These are phyloP conservation scores for Colletotrichum scovillei DNA, from an alignment of 2,329 filamentous ascomycete species.

Conservation along the genomic window DNA sequence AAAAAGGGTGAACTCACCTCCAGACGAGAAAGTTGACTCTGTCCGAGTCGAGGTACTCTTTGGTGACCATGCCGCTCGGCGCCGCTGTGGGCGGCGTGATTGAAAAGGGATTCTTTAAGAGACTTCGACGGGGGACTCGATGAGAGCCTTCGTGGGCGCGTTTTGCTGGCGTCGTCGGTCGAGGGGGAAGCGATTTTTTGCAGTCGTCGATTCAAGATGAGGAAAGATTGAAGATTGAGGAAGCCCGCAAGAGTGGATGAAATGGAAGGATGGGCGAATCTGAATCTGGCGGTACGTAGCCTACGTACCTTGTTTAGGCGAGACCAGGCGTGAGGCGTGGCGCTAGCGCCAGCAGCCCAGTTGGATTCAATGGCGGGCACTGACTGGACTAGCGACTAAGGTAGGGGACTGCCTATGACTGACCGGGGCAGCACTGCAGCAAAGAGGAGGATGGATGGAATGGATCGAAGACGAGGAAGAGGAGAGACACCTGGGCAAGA, in stretches of 20 bases:
- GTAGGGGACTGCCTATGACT: constrained; percentile 5
- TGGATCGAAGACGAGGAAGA: background rate
- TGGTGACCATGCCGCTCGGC: constrained; percentile 55
- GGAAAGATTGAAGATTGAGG: constrained; percentile 36
- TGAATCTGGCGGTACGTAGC: constrained; percentile 36
- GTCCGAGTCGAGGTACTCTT: constrained; percentile 74
- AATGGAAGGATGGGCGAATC: constrained; percentile 36
- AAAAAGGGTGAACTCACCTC: constrained; percentile 65
- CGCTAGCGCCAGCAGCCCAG: constrained; percentile 34
- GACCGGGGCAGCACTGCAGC: background rate
- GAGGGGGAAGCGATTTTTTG: constrained; percentile 12
- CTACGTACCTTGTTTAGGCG: constrained; percentile 37
- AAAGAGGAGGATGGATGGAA: background rate
- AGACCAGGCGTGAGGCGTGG: constrained; percentile 36
- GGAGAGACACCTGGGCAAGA: background rate
- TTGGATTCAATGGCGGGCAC: constrained; percentile 15
- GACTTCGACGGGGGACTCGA: background rate
- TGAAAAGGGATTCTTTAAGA: constrained; percentile 6
- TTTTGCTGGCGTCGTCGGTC: constrained; percentile 26
- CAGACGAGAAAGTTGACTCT: constrained; percentile 78
- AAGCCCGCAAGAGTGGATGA: constrained; percentile 36
- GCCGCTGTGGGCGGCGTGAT: constrained; percentile 36
- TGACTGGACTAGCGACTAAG: constrained; percentile 14
- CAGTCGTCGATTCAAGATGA: constrained; percentile 36
- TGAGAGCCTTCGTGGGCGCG: constrained; percentile 11